phyloP scores from a whole-genome alignment of 1,284 basidiomycete species.

The Trichosporon faecale region DNA sequence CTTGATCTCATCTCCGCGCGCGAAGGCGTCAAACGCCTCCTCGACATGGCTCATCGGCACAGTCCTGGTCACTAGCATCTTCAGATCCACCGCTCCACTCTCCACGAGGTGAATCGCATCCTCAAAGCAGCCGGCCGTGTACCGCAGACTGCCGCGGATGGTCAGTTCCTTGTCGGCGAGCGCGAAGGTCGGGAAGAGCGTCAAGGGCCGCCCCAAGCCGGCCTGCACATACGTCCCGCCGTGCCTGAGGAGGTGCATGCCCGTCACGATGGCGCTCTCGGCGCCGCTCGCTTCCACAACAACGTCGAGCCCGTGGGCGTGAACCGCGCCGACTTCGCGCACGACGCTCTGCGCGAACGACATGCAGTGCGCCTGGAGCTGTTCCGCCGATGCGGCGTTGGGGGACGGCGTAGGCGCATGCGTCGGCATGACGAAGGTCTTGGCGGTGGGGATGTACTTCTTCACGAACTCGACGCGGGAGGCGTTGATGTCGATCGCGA shows the following conservation, averaged over 20 bases:
- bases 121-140: constrained; percentile 39
- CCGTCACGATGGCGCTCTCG: constrained; percentile 61
- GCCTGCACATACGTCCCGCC: constrained; percentile 53
- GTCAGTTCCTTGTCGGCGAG: constrained; percentile 64
- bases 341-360: neutral
- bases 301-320: constrained; percentile 56
- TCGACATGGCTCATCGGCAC: constrained; percentile 51
- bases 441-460: constrained; percentile 63
- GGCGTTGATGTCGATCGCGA: constrained; percentile 61
- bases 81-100: constrained; percentile 55
- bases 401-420: neutral
- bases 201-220: constrained; percentile 29
- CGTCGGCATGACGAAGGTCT: constrained; percentile 3
- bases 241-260: constrained; percentile 58
- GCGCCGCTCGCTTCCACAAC: constrained; percentile 60
- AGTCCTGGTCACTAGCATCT: constrained; percentile 59
- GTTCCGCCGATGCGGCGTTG: neutral
- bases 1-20: constrained; percentile 35
- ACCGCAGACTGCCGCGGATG: constrained; percentile 55
- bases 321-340: constrained; percentile 55
- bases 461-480: constrained; percentile 79
- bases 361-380: neutral
- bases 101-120: constrained; percentile 57
- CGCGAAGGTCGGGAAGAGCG: constrained; percentile 30
- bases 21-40: constrained; percentile 56